Conservation (phyloP, 1,139 yeast genomes). For the Groenewaldozyma auringiensis region DNA sequence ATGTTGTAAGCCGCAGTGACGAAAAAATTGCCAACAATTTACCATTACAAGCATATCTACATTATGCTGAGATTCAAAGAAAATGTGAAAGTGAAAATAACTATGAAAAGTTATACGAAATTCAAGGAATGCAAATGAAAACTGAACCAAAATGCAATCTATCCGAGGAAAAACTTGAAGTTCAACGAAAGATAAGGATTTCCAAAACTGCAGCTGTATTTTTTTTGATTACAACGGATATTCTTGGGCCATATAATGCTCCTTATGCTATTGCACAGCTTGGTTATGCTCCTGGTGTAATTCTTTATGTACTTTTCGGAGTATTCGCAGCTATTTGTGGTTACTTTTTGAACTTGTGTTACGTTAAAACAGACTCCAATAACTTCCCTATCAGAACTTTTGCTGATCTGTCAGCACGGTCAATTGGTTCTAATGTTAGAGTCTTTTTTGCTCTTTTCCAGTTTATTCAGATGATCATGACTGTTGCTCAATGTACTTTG, state of each 20-base stretch:
- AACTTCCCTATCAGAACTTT: slow-evolving; percentile 37
- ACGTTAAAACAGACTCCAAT: slow-evolving; percentile 33
- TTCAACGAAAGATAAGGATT: not conserved
- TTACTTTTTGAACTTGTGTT: slow-evolving; percentile 28
- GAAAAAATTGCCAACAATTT: not conserved
- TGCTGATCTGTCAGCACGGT: slow-evolving; percentile 36
- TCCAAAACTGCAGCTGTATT: slow-evolving; percentile 24
- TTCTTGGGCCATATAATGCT: slow-evolving; percentile 40
- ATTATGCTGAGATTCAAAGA: not conserved
- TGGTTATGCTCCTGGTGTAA: slow-evolving; percentile 39
- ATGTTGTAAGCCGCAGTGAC: not conserved
- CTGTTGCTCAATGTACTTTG: slow-evolving; percentile 36
- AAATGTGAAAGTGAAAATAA: not conserved
- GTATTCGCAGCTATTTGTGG: slow-evolving; percentile 36
- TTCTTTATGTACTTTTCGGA: slow-evolving; percentile 37
- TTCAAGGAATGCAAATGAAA: not conserved
- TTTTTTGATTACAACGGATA: slow-evolving; percentile 41
- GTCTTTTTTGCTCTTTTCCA: slow-evolving; percentile 33
- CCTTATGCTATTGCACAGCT: slow-evolving; percentile 39
- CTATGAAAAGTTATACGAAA: not conserved
- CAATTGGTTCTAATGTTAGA: slow-evolving; percentile 31
- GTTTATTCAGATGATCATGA: slow-evolving; percentile 35
- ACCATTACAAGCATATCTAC: not conserved
- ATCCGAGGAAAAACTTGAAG: not conserved
- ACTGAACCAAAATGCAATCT: not conserved